Base-by-base conservation (phyloP, 148 eudicot species). In the Dianthus caryophyllus region DNA sequence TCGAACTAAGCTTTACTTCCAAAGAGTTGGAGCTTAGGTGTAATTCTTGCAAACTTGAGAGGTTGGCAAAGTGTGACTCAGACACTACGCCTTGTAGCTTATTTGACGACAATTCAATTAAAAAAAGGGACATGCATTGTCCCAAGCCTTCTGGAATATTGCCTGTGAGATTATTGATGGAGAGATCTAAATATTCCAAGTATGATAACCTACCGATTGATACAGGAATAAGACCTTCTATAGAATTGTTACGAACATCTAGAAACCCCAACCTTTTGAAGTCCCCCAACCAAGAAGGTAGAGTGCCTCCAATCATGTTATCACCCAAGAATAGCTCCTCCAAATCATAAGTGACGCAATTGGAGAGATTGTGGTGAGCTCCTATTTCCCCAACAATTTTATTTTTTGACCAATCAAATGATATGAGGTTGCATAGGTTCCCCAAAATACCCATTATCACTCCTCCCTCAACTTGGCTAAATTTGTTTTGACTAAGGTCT, bases 391-490 rank as follows among this genome's bases (percentile, higher is more conserved):
- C 64, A 27, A 54, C 31, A 10, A 15, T 49, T 14, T 21, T 15
- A 68, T 39, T 54, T 2, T 9, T 0, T 22, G 71, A 54, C 30
- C 2, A 0, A 0, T 16, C 5, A 78, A 30, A 1, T 13, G 0
- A 13, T 26, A 7, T 61, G 61, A 64, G 31, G 71, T 59, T 71
- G 31, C 0, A 80, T 73, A 43, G 72, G 46, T 11, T 12, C 50
- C 21, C 84, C 76, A 20, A 76, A 68, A 72, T 36, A 7, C 50
- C 60, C 66, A 67, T 29, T 14, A 54, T 26, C 36, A 36, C 4
- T 22, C 78, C 78, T 24, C 65, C 78, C 50, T 75, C 73, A 0
- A 64, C 31, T n/a, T 36, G 48, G 14, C 39, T 69, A 27, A 75
- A 54, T 6, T 15, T 22, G 24, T 75, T 75, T 9, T 2, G 5